These are phyloP conservation scores for Phytophthora macrochlamydospora DNA, from an alignment of 352 stramenopile genomes.

Conservation along the genomic window DNA sequence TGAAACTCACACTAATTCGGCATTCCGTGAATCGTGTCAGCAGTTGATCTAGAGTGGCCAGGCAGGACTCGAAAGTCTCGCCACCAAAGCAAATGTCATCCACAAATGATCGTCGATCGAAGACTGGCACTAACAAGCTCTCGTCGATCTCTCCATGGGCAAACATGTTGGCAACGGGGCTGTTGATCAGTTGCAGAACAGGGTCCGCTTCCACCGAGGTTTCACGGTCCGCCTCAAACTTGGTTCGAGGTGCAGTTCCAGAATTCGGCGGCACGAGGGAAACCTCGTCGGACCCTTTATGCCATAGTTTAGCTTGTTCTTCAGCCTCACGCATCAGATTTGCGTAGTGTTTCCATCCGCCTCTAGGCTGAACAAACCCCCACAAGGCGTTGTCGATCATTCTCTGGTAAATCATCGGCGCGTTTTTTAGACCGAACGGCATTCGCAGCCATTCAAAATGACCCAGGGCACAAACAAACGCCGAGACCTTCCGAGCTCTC, in stretches of 20 bases:
- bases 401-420: neutral
- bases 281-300: neutral
- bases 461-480: neutral
- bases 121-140: neutral
- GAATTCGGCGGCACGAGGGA: neutral
- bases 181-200: neutral
- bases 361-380: neutral
- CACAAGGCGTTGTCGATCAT: neutral
- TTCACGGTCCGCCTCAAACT: neutral
- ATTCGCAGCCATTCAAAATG: constrained; percentile 1
- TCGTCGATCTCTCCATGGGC: neutral
- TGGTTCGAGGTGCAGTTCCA: neutral
- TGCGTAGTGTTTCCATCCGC: neutral
- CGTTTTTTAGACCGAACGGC: neutral
- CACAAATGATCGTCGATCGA: neutral
- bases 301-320: neutral
- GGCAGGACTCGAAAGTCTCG: neutral
- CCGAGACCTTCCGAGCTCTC: neutral
- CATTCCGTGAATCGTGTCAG: neutral
- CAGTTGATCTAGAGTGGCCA: neutral
- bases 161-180: neutral
- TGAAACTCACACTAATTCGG: neutral
- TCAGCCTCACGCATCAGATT: neutral
- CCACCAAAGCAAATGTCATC: neutral
- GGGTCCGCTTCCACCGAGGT: neutral